Conservation (phyloP, 2,329 filamentous ascomycete species). For the Clonostachys byssicola region DNA sequence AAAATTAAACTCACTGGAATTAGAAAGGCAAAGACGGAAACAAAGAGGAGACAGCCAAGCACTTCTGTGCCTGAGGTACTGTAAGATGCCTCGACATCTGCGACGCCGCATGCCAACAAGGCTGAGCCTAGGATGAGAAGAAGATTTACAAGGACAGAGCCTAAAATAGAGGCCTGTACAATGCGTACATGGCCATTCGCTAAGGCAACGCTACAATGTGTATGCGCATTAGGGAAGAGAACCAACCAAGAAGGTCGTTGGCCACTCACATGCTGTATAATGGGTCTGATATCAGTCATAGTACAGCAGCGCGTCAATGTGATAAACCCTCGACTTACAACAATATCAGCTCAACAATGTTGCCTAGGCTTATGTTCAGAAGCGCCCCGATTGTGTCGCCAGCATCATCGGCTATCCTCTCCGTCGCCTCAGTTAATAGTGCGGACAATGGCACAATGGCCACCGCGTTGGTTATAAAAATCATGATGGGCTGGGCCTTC, state of each 20-base stretch:
- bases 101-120: conserved; percentile 65
- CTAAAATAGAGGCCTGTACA: conserved; percentile 71
- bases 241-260: not conserved
- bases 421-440: conserved; percentile 54
- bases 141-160: conserved; percentile 74
- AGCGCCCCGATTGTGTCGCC: conserved; percentile 56
- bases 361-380: conserved; percentile 59
- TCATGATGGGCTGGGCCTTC: conserved; percentile 25
- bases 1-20: conserved; percentile 20
- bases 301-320: not conserved
- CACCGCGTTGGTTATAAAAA: conserved; percentile 57
- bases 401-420: conserved; percentile 50
- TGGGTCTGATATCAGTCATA: not conserved
- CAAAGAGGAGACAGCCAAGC: conserved; percentile 26
- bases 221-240: too few relatives aligned
- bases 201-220: conserved; percentile 37
- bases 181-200: conserved; percentile 63
- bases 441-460: conserved; percentile 57
- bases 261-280: not conserved
- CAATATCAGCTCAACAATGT: conserved; percentile 59
- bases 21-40: conserved; percentile 30
- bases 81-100: conserved; percentile 58
- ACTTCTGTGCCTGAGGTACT: conserved; percentile 25
- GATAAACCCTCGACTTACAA: conserved; percentile 30
- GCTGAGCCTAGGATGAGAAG: conserved; percentile 73